Base-by-base conservation (phyloP, 768 basidiomycete species). In the Leccinum subtestaceum region DNA sequence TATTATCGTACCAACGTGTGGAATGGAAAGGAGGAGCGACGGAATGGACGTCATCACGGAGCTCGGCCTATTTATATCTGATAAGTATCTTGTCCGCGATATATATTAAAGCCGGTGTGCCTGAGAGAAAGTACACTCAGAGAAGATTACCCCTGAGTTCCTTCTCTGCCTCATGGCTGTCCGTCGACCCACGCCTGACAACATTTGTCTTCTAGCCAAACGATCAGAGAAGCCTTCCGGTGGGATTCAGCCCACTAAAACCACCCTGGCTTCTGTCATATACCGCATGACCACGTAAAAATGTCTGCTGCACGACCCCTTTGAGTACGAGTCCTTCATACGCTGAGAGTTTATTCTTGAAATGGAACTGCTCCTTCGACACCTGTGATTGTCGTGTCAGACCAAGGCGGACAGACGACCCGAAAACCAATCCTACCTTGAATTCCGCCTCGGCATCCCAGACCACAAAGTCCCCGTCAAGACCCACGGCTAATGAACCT, bases 341-440 rank as follows among this genome's bases (percentile, higher is more conserved):
- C 2, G 96, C 91, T 4, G 92, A 91, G 19, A 97, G 68, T 74
- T 95, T 95, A 76, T 98, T 98, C 79, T 93, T 97, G 81, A 96
- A 98, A 55, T 86, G 80, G 12, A 98, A 77, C 12, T 73, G 67
- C 9, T 89, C 87, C 67, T 82, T 82, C 27, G 86, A 86, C 23
- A 95, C 89, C 93, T 95, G 60, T 12, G 17, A 12, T 49, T 23
- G 34, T 47, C 9, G 19, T 40, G 49, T 65, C 58, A 65, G 60
- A 31, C 34, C 49, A 45, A 12, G 25, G 48, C n/a, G n/a, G 27
- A 56, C 31, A 52, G 0, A 25, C 11, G 17, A 62, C 25, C 23
- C 45, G 25, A 43, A 49, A 45, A 36, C 7, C 12, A 52, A 49
- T 15, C 25, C 74, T 38, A 56, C 81, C 72, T 75, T 73, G 59